A percentile compares a stretch with the other conserved stretches of the same genome.
These are phyloP conservation scores for Candida glaebosa DNA, from an alignment of 805 yeast genomes.

Conservation along the genomic window DNA sequence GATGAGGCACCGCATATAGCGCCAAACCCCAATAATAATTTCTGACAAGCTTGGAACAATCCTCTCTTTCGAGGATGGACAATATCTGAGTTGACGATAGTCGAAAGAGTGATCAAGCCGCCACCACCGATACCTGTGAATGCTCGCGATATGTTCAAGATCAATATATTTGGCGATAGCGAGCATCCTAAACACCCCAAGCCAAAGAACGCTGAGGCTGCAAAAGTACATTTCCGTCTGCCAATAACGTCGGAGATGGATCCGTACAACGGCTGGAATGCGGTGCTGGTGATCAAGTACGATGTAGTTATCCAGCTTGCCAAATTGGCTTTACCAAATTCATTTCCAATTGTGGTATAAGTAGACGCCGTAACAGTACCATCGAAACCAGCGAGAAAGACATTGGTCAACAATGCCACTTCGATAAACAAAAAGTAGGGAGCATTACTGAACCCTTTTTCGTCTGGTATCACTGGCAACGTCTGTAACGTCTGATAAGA, in stretches of 20 bases:
- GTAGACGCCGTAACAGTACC: slow-evolving; percentile 48
- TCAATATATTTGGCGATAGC: slow-evolving; percentile 22
- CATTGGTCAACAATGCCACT: slow-evolving; percentile 30
- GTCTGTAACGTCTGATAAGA: not conserved
- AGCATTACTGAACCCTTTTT: slow-evolving; percentile 6
- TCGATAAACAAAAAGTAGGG: slow-evolving; percentile 29
- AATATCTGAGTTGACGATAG: slow-evolving; percentile 37
- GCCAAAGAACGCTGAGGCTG: slow-evolving; percentile 29
- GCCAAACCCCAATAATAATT: slow-evolving; percentile 33
- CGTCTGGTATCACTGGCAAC: not conserved
- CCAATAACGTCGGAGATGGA: slow-evolving; percentile 38
- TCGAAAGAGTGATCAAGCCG: slow-evolving; percentile 34
- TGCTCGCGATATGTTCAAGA: slow-evolving; percentile 31
- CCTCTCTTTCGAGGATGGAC: slow-evolving; percentile 35
- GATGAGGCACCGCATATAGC: slow-evolving; percentile 67
- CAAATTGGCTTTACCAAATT: slow-evolving; percentile 29
- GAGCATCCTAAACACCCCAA: slow-evolving; percentile 37
- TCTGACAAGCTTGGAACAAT: slow-evolving; percentile 39
- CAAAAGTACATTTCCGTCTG: slow-evolving; percentile 29
- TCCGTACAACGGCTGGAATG: slow-evolving; percentile 42
- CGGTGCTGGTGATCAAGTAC: slow-evolving; percentile 37
- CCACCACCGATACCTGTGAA: slow-evolving; percentile 43
- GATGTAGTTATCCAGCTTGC: slow-evolving; percentile 44
- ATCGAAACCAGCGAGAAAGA: slow-evolving; percentile 46
- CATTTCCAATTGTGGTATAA: slow-evolving; percentile 44